Evolutionary conservation across 2,329 filamentous ascomycete species (phyloP).

Genomic region (Diaporthe capsici): DNA sequence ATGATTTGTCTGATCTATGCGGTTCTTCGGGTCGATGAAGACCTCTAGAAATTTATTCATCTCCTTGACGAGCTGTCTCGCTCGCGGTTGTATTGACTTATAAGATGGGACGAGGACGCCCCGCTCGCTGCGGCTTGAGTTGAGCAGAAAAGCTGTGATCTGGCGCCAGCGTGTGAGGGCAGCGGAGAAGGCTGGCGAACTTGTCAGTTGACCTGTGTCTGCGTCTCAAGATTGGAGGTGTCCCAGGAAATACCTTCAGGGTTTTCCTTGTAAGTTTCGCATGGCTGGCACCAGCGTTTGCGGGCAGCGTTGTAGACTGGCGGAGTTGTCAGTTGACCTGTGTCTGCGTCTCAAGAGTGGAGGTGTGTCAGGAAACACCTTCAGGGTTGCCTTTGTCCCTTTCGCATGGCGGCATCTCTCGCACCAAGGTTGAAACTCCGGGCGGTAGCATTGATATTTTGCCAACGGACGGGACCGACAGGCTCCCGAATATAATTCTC

Average conservation of each 20-base stretch:
- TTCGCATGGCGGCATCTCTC: conserved; percentile 49
- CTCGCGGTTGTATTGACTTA: conserved; percentile 50
- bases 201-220: conserved; percentile 11
- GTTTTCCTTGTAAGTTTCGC: conserved; percentile 46
- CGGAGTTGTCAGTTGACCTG: background rate
- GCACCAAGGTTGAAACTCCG: conserved; percentile 50
- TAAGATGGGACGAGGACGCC: conserved; percentile 51
- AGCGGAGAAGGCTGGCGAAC: conserved; percentile 45
- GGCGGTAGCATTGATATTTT: conserved; percentile 55
- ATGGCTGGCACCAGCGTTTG: conserved; percentile 55
- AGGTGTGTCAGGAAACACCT: conserved; percentile 47
- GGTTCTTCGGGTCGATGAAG: conserved; percentile 50
- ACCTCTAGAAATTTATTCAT: conserved; percentile 52
- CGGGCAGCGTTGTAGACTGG: conserved; percentile 52
- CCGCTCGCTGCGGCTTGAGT: conserved; percentile 54
- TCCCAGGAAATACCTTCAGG: conserved; percentile 47
- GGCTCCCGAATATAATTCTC: conserved; percentile 53
- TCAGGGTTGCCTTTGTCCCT: conserved; percentile 45
- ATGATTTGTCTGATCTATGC: conserved; percentile 55
- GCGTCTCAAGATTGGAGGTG: conserved; percentile 37
- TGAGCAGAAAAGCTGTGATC: conserved; percentile 59
- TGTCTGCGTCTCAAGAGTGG: background rate
- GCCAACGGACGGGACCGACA: conserved; percentile 48
- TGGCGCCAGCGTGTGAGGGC: conserved; percentile 58
- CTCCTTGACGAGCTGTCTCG: conserved; percentile 49